Evolutionary conservation across 2,329 filamentous ascomycete genomes (phyloP).

Genomic region (Aspergillus ruber): DNA sequence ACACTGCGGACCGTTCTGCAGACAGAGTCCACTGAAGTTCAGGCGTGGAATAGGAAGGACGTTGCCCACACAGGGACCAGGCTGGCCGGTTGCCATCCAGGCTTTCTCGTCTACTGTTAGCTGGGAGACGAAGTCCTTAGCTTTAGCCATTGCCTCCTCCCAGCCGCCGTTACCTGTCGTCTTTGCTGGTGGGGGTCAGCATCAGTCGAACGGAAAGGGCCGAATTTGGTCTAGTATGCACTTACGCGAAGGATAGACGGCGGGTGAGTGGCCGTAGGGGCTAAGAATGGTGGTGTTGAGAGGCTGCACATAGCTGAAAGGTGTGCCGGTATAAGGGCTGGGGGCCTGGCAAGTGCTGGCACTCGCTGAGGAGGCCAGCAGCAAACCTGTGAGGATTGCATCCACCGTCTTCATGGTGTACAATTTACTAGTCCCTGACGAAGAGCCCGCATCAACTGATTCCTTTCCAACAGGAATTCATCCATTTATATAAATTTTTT

Average conservation of each 20-base stretch:
- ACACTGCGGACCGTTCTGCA: constrained; percentile 39
- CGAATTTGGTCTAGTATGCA: not conserved
- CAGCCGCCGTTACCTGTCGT: constrained; percentile 15
- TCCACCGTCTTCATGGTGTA: not conserved
- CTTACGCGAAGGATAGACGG: constrained; percentile 16
- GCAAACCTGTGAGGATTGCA: not conserved
- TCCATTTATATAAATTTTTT: not conserved
- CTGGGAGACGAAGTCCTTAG: constrained; percentile 11
- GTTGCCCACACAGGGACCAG: constrained; percentile 26
- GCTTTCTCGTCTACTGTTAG: constrained; percentile 21
- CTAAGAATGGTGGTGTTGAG: constrained; percentile 13
- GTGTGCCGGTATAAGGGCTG: too few species aligned
- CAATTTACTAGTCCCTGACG: not conserved
- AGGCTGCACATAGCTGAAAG: constrained; percentile 14
- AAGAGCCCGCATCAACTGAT: not conserved
- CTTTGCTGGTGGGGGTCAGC: constrained; percentile 8
- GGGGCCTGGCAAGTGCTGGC: not conserved
- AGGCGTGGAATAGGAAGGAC: constrained; percentile 23
- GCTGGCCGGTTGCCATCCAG: constrained; percentile 21
- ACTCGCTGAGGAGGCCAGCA: not conserved
- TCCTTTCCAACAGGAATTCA: not conserved
- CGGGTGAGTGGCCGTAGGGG: constrained; percentile 12
- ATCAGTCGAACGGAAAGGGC: not conserved
- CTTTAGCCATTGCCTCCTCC: constrained; percentile 12
- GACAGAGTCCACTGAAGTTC: constrained; percentile 23